These are phyloP conservation scores for Polychaeton citri DNA, from an alignment of 2,329 filamentous ascomycete species.

Conservation along the genomic window DNA sequence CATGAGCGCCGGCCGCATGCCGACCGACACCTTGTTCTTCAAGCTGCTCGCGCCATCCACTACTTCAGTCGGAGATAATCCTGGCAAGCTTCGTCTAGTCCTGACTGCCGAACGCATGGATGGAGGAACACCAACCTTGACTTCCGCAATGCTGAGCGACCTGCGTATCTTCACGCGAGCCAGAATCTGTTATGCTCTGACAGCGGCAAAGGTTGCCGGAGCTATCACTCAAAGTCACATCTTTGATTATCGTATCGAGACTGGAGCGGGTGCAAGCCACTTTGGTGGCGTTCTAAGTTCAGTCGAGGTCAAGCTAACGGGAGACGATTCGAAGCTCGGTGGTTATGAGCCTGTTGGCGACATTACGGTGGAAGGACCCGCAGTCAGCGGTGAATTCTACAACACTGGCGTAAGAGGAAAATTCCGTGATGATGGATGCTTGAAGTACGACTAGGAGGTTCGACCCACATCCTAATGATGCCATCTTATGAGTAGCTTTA, in stretches of 20 bases:
- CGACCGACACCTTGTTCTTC: constrained; percentile 49
- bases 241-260: constrained; percentile 64
- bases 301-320: constrained; percentile 62
- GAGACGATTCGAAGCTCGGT: constrained; percentile 23
- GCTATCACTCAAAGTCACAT: constrained; percentile 76
- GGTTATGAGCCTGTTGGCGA: neutral
- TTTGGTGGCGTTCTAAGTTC: constrained; percentile 74
- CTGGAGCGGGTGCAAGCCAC: constrained; percentile 40
- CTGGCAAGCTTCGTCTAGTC: constrained; percentile 67
- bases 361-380: neutral
- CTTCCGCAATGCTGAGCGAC: constrained; percentile 59
- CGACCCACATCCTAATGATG: no score
- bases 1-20: constrained; percentile 63
- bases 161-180: constrained; percentile 69
- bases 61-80: constrained; percentile 46
- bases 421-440: neutral
- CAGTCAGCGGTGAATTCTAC: neutral
- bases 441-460: neutral
- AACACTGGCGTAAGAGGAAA: neutral
- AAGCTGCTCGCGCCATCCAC: constrained; percentile 44
- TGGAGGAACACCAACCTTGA: constrained; percentile 48
- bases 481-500: no score
- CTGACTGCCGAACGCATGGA: constrained; percentile 65
- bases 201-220: constrained; percentile 71
- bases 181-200: constrained; percentile 73